Conservation (phyloP, 2,329 filamentous ascomycete species). For the Colletotrichum lentis region DNA sequence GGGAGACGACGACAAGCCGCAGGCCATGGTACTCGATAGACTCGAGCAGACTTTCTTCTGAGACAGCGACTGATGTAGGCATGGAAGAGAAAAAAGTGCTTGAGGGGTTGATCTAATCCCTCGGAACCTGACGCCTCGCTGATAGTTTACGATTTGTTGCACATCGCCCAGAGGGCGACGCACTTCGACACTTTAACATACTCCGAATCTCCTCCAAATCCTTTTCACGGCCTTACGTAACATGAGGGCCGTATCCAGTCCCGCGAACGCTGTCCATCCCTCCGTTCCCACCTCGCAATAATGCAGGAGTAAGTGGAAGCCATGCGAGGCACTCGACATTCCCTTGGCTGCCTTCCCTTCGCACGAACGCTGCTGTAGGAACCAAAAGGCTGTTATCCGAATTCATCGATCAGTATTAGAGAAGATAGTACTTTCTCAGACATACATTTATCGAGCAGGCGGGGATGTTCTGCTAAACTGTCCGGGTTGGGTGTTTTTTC, state of each 20-base stretch:
- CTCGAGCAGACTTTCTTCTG: constrained; percentile 14
- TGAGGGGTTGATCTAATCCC: background rate
- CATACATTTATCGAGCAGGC: background rate
- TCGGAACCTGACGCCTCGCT: background rate
- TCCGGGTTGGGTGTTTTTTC: background rate
- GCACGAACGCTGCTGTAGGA: background rate
- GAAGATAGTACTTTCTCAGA: constrained; percentile 2
- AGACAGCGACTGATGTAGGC: constrained; percentile 22
- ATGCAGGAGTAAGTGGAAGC: constrained; percentile 4
- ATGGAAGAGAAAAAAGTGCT: constrained; percentile 12
- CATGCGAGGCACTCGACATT: background rate
- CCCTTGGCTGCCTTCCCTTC: background rate
- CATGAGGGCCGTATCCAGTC: background rate
- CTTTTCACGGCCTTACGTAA: background rate
- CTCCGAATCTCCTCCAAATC: background rate
- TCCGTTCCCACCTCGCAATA: constrained; percentile 6
- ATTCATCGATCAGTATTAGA: background rate
- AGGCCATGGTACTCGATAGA: constrained; percentile 8
- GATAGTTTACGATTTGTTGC: constrained; percentile 20
- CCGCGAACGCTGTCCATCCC: constrained; percentile 4
- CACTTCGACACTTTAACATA: background rate
- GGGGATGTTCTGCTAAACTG: background rate
- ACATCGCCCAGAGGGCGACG: constrained; percentile 19
- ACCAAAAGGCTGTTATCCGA: background rate
- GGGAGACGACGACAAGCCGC: background rate